phyloP scores from a whole-genome alignment of 345 rosid genomes.

The Adansonia digitata region DNA sequence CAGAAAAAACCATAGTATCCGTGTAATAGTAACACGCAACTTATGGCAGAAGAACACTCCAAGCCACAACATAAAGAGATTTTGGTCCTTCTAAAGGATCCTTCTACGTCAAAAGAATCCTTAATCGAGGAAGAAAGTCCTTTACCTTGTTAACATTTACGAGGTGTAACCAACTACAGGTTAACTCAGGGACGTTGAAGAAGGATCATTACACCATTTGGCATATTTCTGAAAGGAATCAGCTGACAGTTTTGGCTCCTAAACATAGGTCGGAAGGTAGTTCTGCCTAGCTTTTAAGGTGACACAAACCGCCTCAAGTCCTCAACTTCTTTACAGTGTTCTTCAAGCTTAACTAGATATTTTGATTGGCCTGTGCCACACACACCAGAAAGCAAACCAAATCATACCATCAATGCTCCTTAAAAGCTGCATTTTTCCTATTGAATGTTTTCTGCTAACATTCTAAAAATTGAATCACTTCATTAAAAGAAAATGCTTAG shows the following conservation, averaged over 20 bases:
- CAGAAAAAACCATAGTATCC: no score
- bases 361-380: not conserved
- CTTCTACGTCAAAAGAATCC: not conserved
- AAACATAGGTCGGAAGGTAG: not conserved
- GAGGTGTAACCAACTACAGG: not conserved
- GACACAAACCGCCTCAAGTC: not conserved
- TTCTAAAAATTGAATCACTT: not conserved
- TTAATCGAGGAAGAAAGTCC: not conserved
- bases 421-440: not conserved
- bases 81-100: no score
- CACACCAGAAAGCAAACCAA: not conserved
- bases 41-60: not conserved
- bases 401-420: not conserved
- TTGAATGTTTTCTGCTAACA: not conserved
- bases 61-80: not conserved
- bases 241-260: not conserved
- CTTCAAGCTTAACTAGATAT: not conserved
- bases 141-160: not conserved
- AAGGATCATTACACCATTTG: not conserved
- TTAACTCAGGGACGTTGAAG: not conserved
- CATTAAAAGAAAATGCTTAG: not conserved
- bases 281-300: not conserved
- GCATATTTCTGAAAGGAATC: not conserved
- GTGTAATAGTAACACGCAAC: not conserved
- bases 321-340: not conserved